Evolutionary conservation across 1,284 basidiomycete species (phyloP).

Genomic region (Jaminaea rosea): DNA sequence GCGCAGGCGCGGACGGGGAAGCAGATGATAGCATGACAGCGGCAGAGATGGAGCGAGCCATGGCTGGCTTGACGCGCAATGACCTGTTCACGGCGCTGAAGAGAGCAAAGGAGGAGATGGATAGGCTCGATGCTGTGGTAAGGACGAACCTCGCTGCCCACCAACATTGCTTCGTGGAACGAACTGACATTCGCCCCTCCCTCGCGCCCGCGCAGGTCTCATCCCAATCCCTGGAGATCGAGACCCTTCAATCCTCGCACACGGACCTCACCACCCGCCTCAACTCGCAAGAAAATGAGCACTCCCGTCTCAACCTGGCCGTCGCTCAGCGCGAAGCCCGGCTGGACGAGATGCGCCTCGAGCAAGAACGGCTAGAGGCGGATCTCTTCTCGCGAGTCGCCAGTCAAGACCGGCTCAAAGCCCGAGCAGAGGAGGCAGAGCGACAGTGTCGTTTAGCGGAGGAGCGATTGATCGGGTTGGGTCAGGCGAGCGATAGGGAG

Average conservation of each 20-base stretch:
- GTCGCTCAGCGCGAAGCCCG: constrained; percentile 28
- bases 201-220: too few relatives aligned
- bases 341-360: constrained; percentile 30
- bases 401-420: constrained; percentile 26
- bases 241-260: constrained; percentile 19
- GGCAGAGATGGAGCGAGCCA: constrained; percentile 31
- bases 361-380: constrained; percentile 32
- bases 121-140: constrained; percentile 7
- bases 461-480: too few relatives aligned
- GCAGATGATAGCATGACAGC: too few relatives aligned
- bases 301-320: constrained; percentile 12
- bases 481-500: constrained; percentile 31
- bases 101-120: constrained; percentile 36
- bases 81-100: constrained; percentile 30
- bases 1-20: too few relatives aligned
- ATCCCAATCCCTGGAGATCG: constrained; percentile 16
- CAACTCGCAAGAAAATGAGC: constrained; percentile 12
- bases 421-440: constrained; percentile 27
- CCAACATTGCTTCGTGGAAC: too few relatives aligned
- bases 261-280: constrained; percentile 15
- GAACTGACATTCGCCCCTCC: too few relatives aligned
- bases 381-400: constrained; percentile 25
- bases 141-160: too few relatives aligned
- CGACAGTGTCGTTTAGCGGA: too few relatives aligned
- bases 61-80: constrained; percentile 21